Evolutionary conservation across 2,329 filamentous ascomycete genomes (phyloP).

Genomic region (Phaeophleospora eucalypticola): DNA sequence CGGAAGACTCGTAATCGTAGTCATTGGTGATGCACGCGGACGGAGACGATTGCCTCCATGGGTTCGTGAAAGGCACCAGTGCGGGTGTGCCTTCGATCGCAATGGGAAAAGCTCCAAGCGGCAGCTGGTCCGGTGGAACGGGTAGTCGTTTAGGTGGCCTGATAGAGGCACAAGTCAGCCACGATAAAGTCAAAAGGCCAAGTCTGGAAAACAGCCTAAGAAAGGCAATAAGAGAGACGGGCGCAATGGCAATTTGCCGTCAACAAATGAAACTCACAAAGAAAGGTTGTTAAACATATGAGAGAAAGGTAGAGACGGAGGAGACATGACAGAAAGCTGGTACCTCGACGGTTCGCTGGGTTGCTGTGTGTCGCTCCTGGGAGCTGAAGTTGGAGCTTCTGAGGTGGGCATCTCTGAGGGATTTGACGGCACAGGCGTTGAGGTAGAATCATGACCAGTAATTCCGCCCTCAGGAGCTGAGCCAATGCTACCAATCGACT

Average conservation of each 20-base stretch:
- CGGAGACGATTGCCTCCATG: constrained; percentile 15
- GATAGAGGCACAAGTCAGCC: constrained; percentile 10
- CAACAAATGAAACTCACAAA: constrained; percentile 14
- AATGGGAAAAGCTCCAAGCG: constrained; percentile 6
- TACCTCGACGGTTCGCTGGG: constrained; percentile 18
- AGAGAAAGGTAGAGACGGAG: constrained; percentile 8
- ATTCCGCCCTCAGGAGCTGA: constrained; percentile 14
- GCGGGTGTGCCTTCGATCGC: constrained; percentile 5
- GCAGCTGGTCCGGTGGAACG: constrained; percentile 14
- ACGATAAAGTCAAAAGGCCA: neutral
- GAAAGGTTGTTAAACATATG: constrained; percentile 12
- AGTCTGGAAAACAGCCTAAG: neutral
- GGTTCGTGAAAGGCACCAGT: constrained; percentile 1
- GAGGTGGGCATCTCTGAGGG: neutral
- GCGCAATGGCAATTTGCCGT: too few species aligned
- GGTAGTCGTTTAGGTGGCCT: constrained; percentile 15
- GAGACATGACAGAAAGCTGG: constrained; percentile 16
- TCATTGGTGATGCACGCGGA: constrained; percentile 9
- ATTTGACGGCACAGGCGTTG: neutral
- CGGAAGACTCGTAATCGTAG: constrained; percentile 21
- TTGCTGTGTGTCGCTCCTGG: constrained; percentile 8
- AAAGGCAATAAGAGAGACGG: neutral
- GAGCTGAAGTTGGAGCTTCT: constrained; percentile 4
- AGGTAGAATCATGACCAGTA: constrained; percentile 1
- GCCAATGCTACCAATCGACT: constrained; percentile 21